Conservation (phyloP, 2,329 filamentous ascomycete species). For the Claviceps sp. region DNA sequence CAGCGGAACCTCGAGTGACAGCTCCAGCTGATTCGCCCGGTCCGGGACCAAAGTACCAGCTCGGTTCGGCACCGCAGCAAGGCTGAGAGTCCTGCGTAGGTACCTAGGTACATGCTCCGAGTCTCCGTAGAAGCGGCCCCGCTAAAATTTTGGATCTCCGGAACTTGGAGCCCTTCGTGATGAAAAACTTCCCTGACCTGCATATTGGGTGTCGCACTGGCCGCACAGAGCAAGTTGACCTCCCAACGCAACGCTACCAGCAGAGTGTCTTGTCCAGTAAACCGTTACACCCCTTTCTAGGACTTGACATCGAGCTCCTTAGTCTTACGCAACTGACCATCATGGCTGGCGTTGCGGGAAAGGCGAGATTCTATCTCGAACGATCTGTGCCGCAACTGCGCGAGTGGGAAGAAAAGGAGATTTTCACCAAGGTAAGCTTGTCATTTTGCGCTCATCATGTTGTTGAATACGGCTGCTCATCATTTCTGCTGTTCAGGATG, state of each 20-base stretch:
- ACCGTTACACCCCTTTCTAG: neutral
- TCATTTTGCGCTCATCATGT: neutral
- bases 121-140: conserved; percentile 4
- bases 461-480: neutral
- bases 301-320: no score
- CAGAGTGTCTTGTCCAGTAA: neutral
- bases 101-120: no score
- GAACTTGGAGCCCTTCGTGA: conserved; percentile 7
- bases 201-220: neutral
- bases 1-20: no score
- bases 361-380: conserved; percentile 90
- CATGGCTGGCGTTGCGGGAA: conserved; percentile 81
- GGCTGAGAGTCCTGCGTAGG: no score
- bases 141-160: conserved; percentile 11
- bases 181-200: conserved; percentile 35
- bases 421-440: conserved; percentile 60
- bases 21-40: neutral
- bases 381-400: conserved; percentile 83
- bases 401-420: conserved; percentile 81
- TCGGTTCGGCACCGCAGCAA: no score
- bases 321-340: neutral
- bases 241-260: neutral
- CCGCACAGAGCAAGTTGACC: neutral
- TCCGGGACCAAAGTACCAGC: neutral
- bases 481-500: conserved; percentile 42